Evolutionary conservation across 129 eudicot species (phyloP), one percentile per base, ranked within the genome.

Genomic region (Chrysanthemum makinoi): DNA sequence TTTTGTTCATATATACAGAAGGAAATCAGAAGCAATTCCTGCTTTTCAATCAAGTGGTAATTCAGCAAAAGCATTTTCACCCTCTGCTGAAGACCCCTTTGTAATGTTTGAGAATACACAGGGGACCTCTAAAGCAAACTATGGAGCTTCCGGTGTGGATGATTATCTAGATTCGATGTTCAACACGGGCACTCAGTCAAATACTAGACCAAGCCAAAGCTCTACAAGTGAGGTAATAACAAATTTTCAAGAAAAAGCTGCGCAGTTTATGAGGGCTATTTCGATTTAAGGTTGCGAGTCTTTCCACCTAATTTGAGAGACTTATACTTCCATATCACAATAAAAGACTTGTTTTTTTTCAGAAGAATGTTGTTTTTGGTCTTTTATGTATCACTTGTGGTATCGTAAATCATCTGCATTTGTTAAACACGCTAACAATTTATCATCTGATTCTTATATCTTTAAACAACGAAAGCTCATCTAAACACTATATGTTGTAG

Each of bases 91-190:
- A 75, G 96, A 89, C 57, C 93, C 90, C 24, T 83, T 86, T 75
- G 74, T 55, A 62, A 64, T 86, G 74, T 83, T 86, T 18, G 85
- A 64, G 19, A 70, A 78, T 53, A 28, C 69, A 54, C 75, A 69
- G 26, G 63, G 72, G 60, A 60, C 44, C 58, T n/a, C 65, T 62
- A 80, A 51, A 60, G 77, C 60, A 43, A 67, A 28, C 43, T 59
- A 43, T 14, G 63, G 26, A 58, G 77, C 72, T 65, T 76, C 65
- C 6, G 80, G 20, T 57, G 77, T 44, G 65, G 77, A 67, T 17
- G 75, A 74, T 84, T 75, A 80, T 83, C 68, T 88, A 60, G 97
- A 86, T 66, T 77, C 86, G 6, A 10, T 86, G 75, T 88, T 88
- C 73, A 75, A 79, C 65, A 43, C 78, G 49, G 74, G 65, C 70